Evolutionary conservation across 1,284 basidiomycete species (phyloP), one percentile per base, ranked within the genome.

Genomic region (Cystodermella granulosa): DNA sequence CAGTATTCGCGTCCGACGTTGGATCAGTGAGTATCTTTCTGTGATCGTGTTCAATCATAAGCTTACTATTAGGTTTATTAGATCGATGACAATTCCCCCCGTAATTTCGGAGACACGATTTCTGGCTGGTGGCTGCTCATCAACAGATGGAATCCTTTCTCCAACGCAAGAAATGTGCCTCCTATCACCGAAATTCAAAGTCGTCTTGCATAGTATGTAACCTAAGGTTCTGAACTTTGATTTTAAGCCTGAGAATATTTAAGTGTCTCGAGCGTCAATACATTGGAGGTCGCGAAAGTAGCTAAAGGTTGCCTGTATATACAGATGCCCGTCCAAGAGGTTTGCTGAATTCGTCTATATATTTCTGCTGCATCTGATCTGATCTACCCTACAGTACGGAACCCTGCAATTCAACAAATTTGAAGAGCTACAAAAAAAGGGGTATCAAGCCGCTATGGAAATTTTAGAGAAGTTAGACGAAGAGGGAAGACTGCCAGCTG

Each of bases 51-150:
- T 24, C 24, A 31, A 20, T 23, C 34, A 38, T 50, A 3, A 14
- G n/a, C 16, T 49, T 34, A 44, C 37, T 24, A 35, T 38, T n/a
- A n/a, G n/a, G n/a, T n/a, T n/a, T 40, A 31, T 23, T 39, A 67
- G 87, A 70, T 93, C 47, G 94, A 98, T 61, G 96, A 99, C 63
- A 98, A 95, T 50, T 91, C 89, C 1, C 91, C 94, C 0, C 79
- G 95, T 34, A 85, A 88, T 56, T 98, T 95, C 64, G 94, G 95
- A 4, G 96, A 99, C 59, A 87, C 90, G 0, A 78, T 99, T 1
- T 97, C 94, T 2, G 96, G 96, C 18, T 97, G 92, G 85, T 98
- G 92, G 91, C 79, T 98, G 15, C 73, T 98, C 47, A 65, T 98
- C 48, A 96, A 95, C 65, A 76, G 91, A 48, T 96, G 83, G 81